These are phyloP conservation scores for Ophiostoma sp. DNA, from an alignment of 2,329 filamentous ascomycete species.

Conservation along the genomic window DNA sequence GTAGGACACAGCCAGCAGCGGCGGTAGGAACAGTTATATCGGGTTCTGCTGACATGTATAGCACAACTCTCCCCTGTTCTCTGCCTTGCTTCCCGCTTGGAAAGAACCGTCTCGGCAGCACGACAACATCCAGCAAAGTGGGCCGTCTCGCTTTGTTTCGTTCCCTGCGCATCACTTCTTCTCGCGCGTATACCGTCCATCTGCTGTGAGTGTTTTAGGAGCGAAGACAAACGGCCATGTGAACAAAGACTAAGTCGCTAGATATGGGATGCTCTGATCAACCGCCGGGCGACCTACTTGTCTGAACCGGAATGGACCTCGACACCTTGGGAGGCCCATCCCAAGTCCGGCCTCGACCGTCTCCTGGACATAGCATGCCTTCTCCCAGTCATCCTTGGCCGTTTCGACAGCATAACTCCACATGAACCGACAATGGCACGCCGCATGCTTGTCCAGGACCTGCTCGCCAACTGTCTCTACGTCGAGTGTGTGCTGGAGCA, in stretches of 20 bases:
- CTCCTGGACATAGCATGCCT: constrained; percentile 48
- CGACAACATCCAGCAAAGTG: constrained; percentile 38
- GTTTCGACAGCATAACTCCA: constrained; percentile 40
- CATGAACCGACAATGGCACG: constrained; percentile 39
- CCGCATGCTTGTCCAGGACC: constrained; percentile 42
- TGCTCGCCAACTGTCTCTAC: constrained; percentile 44
- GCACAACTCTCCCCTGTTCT: constrained; percentile 42
- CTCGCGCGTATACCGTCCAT: constrained; percentile 49
- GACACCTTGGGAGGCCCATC: constrained; percentile 48
- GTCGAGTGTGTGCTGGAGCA: constrained; percentile 45
- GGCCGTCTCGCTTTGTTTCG: constrained; percentile 42
- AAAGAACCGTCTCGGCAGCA: constrained; percentile 34
- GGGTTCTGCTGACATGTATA: constrained; percentile 27
- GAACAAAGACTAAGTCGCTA: constrained; percentile 6
- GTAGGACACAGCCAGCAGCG: constrained; percentile 31
- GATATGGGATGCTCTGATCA: constrained; percentile 45
- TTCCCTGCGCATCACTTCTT: constrained; percentile 57
- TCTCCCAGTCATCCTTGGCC: constrained; percentile 44
- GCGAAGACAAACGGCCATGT: constrained; percentile 9
- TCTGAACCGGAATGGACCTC: constrained; percentile 47
- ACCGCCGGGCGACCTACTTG: constrained; percentile 47
- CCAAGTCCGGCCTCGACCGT: constrained; percentile 46
- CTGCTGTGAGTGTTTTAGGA: constrained; percentile 40
- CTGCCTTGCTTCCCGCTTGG: constrained; percentile 36
- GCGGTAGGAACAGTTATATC: background rate